phyloP scores from a whole-genome alignment of 306 rosid species.

The Pueraria montana region DNA sequence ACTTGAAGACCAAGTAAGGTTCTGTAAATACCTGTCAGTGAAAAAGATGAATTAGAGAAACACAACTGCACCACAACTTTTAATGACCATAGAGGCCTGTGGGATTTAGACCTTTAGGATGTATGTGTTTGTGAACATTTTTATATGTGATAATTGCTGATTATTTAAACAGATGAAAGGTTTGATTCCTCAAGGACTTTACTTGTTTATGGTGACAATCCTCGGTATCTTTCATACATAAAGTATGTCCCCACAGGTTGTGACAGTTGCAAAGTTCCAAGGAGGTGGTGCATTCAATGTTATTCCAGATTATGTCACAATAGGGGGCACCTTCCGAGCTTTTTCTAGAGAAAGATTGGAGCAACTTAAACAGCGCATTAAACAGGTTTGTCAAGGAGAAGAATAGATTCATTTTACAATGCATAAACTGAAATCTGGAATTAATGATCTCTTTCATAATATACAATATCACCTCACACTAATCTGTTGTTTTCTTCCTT shows the following conservation, averaged over 20 bases:
- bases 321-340: slow-evolving; percentile 95
- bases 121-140: neutral
- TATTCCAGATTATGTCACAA: slow-evolving; percentile 91
- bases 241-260: slow-evolving; percentile 59
- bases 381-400: slow-evolving; percentile 58
- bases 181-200: slow-evolving; percentile 22
- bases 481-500: neutral
- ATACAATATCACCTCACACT: neutral
- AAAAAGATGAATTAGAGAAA: neutral
- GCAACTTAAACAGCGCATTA: slow-evolving; percentile 71
- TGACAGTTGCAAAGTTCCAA: slow-evolving; percentile 83
- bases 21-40: neutral
- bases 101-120: neutral
- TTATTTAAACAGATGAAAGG: neutral
- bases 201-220: slow-evolving; percentile 23
- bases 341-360: slow-evolving; percentile 60
- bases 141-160: neutral
- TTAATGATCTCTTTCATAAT: neutral
- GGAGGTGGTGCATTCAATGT: slow-evolving; percentile 96
- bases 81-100: slow-evolving; percentile 6
- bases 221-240: slow-evolving; percentile 38
- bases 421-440: neutral
- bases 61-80: slow-evolving; percentile 1
- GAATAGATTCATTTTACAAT: neutral
- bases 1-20: neutral